These are phyloP conservation scores for Fusarium oxysporum DNA, from an alignment of 2,329 filamentous ascomycete species.

Conservation along the genomic window DNA sequence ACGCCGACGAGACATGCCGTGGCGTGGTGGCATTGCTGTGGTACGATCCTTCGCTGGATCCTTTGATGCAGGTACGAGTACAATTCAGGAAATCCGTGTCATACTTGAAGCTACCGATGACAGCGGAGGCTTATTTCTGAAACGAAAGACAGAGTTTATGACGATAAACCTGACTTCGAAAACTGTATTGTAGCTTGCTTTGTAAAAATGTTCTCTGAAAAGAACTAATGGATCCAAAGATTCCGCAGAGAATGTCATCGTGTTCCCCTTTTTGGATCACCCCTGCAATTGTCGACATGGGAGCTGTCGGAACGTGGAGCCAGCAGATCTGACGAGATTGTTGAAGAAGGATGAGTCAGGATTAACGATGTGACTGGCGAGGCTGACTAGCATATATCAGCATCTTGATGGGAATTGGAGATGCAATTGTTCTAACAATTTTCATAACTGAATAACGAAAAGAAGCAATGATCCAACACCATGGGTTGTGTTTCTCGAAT, in stretches of 20 bases:
- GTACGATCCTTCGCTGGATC: slow-evolving; percentile 33
- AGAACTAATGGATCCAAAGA: slow-evolving; percentile 1
- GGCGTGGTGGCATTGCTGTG: slow-evolving; percentile 22
- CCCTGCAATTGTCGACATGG: slow-evolving; percentile 3
- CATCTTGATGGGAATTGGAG: not conserved
- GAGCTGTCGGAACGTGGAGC: slow-evolving; percentile 7
- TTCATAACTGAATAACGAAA: not conserved
- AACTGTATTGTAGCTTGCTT: slow-evolving; percentile 8
- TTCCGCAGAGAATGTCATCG: slow-evolving; percentile 25
- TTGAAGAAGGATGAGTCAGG: slow-evolving; percentile 14
- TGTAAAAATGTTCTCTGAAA: slow-evolving; percentile 2
- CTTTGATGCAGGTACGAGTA: slow-evolving; percentile 8
- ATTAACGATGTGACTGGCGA: not conserved
- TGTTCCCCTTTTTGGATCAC: slow-evolving; percentile 25
- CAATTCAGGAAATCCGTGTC: not conserved
- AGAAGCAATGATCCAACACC: not conserved
- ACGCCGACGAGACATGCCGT: slow-evolving; percentile 26
- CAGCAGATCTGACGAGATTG: slow-evolving; percentile 5
- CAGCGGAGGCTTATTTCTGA: not conserved
- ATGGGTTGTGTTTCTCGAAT: slow-evolving; percentile 7
- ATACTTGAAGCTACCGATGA: not conserved
- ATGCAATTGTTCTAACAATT: not conserved
- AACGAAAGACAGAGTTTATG: not conserved
- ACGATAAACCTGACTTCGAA: not conserved
- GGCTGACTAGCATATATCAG: slow-evolving; percentile 11